Conservation (phyloP, 495 filamentous ascomycete genomes). For the Trichoderma parareesei region DNA sequence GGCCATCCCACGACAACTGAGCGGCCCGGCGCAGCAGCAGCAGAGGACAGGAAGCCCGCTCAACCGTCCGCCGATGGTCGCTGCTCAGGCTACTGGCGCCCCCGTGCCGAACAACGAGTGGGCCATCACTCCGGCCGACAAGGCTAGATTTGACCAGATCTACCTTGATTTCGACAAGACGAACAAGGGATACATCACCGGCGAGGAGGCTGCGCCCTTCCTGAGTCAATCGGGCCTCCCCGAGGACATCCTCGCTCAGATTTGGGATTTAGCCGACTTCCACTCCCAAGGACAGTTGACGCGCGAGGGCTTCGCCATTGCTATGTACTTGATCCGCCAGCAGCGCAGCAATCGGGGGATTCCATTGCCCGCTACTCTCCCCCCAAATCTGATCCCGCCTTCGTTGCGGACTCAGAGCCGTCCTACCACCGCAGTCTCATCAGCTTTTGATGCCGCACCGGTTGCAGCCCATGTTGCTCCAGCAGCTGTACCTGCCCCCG, state of each 20-base stretch:
- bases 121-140: conserved; percentile 75
- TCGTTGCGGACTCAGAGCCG: conserved; percentile 66
- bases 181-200: conserved; percentile 74
- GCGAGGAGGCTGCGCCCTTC: conserved; percentile 89
- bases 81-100: conserved; percentile 23
- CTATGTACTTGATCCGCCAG: conserved; percentile 92
- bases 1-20: conserved; percentile 39
- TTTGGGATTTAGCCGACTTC: conserved; percentile 97
- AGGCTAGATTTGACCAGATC: conserved; percentile 74
- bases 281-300: conserved; percentile 78
- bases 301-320: conserved; percentile 89
- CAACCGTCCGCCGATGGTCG: conserved; percentile 44
- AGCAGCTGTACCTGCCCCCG: conserved; percentile 26
- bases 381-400: conserved; percentile 77
- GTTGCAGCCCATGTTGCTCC: background rate
- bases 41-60: conserved; percentile 62
- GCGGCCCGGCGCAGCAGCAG: conserved; percentile 33
- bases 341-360: conserved; percentile 60
- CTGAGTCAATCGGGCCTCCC: conserved; percentile 85
- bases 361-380: conserved; percentile 62
- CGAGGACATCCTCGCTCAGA: conserved; percentile 85
- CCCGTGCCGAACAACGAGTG: conserved; percentile 67
- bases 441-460: conserved; percentile 29
- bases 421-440: conserved; percentile 40
- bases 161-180: conserved; percentile 74